A percentile compares a stretch with the other conserved stretches of the same genome.
Evolutionary conservation across 176 grass and related monocot species (phyloP).

Genomic region (Carex myosuroides): DNA sequence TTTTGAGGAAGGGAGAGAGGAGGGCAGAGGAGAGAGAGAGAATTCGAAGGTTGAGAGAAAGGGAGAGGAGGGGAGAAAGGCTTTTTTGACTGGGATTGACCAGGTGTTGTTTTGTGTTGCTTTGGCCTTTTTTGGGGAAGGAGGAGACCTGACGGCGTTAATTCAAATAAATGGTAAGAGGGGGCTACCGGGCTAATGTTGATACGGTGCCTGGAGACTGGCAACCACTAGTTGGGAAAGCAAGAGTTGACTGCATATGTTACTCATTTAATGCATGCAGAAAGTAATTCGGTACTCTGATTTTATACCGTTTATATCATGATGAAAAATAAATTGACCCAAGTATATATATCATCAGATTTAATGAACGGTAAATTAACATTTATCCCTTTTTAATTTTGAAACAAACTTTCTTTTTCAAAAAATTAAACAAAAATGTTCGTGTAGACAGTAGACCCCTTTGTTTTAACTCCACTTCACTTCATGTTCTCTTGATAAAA

Average conservation of each 20-base stretch:
- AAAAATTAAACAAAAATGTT: too few relatives aligned
- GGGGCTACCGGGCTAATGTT: neutral
- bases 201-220: neutral
- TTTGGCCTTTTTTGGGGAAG: constrained; percentile 7
- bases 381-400: too few relatives aligned
- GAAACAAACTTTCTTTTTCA: too few relatives aligned
- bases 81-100: constrained; percentile 65
- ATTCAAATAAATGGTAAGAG: neutral
- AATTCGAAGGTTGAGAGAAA: neutral
- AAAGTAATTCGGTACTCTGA: neutral
- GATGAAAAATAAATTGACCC: neutral
- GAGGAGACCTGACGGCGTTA: constrained; percentile 16
- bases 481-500: too few relatives aligned
- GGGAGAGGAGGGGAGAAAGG: neutral
- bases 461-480: too few relatives aligned
- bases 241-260: constrained; percentile 1
- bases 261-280: constrained; percentile 11
- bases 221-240: neutral
- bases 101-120: constrained; percentile 1
- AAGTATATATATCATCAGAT: neutral
- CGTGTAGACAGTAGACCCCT: too few relatives aligned
- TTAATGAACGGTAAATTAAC: too few relatives aligned
- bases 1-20: constrained; percentile 29
- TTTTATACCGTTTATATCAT: neutral
- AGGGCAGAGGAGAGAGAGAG: constrained; percentile 18